A percentile compares a stretch with the other conserved stretches of the same genome.
Conservation (phyloP, 2,329 filamentous ascomycete genomes). For the Tympanopsis confertula region DNA sequence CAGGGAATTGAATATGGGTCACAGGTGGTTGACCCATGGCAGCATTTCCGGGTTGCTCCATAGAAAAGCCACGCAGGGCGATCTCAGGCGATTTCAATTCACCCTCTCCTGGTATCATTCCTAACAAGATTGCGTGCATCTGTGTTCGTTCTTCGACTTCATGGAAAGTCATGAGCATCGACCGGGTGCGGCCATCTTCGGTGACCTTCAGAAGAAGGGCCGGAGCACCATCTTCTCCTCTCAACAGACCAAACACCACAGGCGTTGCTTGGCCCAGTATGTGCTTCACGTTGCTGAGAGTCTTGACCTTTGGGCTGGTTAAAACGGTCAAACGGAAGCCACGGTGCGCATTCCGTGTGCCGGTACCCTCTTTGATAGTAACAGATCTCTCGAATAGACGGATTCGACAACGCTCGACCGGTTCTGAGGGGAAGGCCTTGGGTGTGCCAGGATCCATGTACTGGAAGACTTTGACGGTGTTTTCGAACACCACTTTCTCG, state of each 20-base stretch:
- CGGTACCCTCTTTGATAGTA: conserved; percentile 37
- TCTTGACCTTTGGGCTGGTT: conserved; percentile 42
- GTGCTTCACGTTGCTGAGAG: conserved; percentile 39
- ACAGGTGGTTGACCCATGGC: background rate
- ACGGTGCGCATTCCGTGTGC: conserved; percentile 37
- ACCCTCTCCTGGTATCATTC: conserved; percentile 31
- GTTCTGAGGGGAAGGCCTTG: conserved; percentile 39
- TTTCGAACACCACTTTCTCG: conserved; percentile 38
- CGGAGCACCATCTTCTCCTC: conserved; percentile 33
- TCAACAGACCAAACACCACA: conserved; percentile 40
- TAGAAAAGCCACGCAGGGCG: conserved; percentile 11
- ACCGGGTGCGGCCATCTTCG: conserved; percentile 32
- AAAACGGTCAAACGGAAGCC: conserved; percentile 43
- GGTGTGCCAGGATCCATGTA: conserved; percentile 39
- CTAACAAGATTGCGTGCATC: conserved; percentile 40
- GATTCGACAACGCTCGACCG: conserved; percentile 37
- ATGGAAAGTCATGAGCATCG: conserved; percentile 40
- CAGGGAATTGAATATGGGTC: background rate
- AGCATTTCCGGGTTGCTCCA: conserved; percentile 6
- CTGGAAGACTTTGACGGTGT: conserved; percentile 37
- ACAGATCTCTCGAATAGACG: conserved; percentile 40
- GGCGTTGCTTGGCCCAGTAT: conserved; percentile 34
- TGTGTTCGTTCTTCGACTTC: conserved; percentile 33
- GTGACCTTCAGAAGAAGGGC: conserved; percentile 37
- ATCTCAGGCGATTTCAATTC: conserved; percentile 18